phyloP scores from a whole-genome alignment of 441 rosid species.

The Rhodomyrtus psidioides region DNA sequence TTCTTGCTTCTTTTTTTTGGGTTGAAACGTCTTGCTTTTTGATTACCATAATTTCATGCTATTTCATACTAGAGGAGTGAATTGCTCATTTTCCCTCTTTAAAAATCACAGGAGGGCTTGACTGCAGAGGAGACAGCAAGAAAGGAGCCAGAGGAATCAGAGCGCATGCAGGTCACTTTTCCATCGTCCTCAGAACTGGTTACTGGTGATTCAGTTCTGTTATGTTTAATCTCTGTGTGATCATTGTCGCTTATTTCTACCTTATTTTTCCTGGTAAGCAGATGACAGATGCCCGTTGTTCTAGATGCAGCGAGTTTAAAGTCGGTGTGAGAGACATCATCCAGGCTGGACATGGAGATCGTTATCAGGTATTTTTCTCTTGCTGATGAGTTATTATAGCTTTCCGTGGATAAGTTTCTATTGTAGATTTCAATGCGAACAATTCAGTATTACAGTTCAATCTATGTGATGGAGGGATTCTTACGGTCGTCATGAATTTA shows the following conservation, averaged over 20 bases:
- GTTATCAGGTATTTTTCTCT: constrained; percentile 61
- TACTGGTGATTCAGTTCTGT: not conserved
- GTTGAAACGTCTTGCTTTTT: not conserved
- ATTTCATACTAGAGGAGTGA: not conserved
- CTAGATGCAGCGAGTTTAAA: constrained; percentile 63
- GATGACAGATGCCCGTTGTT: constrained; percentile 90
- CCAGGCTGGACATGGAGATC: constrained; percentile 94
- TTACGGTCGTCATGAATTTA: not conserved
- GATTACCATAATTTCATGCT: not conserved
- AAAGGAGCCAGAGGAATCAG: constrained; percentile 79
- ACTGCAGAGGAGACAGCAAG: constrained; percentile 74
- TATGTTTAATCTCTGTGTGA: not conserved
- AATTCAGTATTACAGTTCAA: not conserved
- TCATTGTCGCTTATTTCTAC: not conserved
- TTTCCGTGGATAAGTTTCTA: not conserved
- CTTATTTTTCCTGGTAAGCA: constrained; percentile 23
- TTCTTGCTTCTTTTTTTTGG: not conserved
- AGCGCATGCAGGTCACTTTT: constrained; percentile 61
- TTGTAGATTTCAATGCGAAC: not conserved
- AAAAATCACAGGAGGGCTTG: constrained; percentile 64
- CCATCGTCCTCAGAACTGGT: not conserved
- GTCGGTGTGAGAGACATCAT: constrained; percentile 88
- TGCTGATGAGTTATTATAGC: not conserved
- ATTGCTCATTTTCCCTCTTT: not conserved
- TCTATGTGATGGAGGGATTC: not conserved